A percentile compares a stretch with the other conserved stretches of the same genome.
These are phyloP conservation scores for Phaffomyces thermotolerans DNA, from an alignment of 805 yeast species.

Conservation along the genomic window DNA sequence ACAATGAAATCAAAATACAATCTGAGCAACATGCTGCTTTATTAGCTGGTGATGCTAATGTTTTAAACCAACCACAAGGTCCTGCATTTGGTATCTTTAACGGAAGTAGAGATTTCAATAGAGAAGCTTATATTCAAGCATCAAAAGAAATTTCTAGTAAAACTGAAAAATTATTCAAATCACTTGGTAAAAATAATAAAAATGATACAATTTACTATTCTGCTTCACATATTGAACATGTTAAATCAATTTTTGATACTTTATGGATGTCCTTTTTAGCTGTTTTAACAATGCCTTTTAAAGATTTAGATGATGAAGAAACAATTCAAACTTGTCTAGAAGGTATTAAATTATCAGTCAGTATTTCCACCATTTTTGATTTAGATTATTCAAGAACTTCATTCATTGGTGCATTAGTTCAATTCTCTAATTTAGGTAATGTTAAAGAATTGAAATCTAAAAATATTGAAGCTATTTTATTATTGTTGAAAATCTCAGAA, in stretches of 20 bases:
- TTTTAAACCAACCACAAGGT: constrained; percentile 28
- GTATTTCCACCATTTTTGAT: constrained; percentile 78
- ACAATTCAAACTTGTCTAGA: constrained; percentile 66
- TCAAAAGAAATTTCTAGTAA: constrained; percentile 86
- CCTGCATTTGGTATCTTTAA: constrained; percentile 47
- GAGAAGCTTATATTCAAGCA: constrained; percentile 87
- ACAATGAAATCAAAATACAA: constrained; percentile 80
- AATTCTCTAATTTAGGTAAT: constrained; percentile 75
- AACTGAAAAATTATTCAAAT: constrained; percentile 76
- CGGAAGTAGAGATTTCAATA: constrained; percentile 60
- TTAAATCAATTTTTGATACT: constrained; percentile 86
- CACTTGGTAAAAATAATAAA: constrained; percentile 43
- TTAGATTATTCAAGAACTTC: constrained; percentile 81
- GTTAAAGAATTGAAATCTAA: constrained; percentile 70
- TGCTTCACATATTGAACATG: constrained; percentile 86
- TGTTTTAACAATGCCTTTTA: constrained; percentile 89
- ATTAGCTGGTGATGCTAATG: constrained; percentile 48
- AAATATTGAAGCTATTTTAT: constrained; percentile 72
- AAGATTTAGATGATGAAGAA: constrained; percentile 74
- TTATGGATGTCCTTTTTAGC: constrained; percentile 97
- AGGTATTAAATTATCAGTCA: constrained; percentile 77
- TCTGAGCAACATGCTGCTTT: constrained; percentile 94
- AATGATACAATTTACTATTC: constrained; percentile 53
- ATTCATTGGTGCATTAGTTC: constrained; percentile 83
- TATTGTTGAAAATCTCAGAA: constrained; percentile 69